Evolutionary conservation across 108 stramenopile genomes (phyloP).

Genomic region (Nannochloropsis salina): DNA sequence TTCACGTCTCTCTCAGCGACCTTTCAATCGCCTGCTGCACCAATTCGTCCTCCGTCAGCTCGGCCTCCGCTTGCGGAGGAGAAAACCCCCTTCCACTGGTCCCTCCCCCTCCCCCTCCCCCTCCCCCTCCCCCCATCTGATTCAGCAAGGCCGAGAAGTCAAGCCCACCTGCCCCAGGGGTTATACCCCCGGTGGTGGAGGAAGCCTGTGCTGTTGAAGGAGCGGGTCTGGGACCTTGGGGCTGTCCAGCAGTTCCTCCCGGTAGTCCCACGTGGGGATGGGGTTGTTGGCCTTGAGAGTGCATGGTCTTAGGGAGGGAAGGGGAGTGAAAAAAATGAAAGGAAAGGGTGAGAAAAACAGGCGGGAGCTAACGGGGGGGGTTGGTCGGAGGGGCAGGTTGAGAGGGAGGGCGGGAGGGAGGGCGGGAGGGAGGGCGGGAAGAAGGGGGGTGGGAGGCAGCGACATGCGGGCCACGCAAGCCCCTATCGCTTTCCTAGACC

Average conservation of each 20-base stretch:
- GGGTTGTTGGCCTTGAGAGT: neutral
- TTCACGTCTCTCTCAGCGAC: slow-evolving; percentile 62
- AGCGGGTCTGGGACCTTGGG: neutral
- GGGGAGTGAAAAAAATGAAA: neutral
- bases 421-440: neutral
- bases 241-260: neutral
- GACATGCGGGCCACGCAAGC: neutral
- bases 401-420: neutral
- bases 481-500: no score
- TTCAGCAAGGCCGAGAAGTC: neutral
- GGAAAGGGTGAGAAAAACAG: neutral
- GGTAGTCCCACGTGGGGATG: no score
- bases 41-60: slow-evolving; percentile 83
- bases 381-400: neutral
- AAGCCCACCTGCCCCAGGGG: neutral
- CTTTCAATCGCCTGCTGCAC: slow-evolving; percentile 78
- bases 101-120: slow-evolving; percentile 21
- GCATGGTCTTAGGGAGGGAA: neutral
- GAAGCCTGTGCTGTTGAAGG: neutral
- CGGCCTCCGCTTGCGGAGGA: slow-evolving; percentile 31
- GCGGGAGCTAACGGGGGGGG: neutral
- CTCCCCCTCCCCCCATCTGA: neutral
- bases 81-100: slow-evolving; percentile 18
- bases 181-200: neutral
- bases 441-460: neutral